Evolutionary conservation across 345 rosid species (phyloP).

Genomic region (Lumnitzera racemosa): DNA sequence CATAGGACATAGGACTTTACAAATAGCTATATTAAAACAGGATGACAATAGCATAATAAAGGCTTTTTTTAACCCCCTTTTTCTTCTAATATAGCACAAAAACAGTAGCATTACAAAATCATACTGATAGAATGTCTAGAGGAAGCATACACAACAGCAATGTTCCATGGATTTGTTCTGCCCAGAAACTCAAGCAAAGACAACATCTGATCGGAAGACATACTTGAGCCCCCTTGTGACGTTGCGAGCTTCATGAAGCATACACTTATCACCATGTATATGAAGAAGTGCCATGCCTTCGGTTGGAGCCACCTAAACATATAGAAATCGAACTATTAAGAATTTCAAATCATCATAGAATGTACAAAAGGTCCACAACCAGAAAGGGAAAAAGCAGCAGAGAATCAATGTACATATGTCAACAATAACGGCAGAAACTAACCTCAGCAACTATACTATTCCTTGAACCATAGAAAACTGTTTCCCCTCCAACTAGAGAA

Average conservation of each 20-base stretch:
- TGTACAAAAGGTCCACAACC: neutral
- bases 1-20: too few relatives aligned
- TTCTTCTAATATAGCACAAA: too few relatives aligned
- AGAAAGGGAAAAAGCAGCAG: neutral
- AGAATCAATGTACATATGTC: neutral
- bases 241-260: slow-evolving; percentile 86
- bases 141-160: too few relatives aligned
- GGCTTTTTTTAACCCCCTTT: too few relatives aligned
- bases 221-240: slow-evolving; percentile 78
- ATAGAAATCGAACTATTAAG: slow-evolving; percentile 3
- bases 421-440: slow-evolving; percentile 2
- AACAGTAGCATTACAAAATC: too few relatives aligned
- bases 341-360: slow-evolving; percentile 1
- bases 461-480: slow-evolving; percentile 79
- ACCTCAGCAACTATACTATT: slow-evolving; percentile 80
- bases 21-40: too few relatives aligned
- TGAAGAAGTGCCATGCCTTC: slow-evolving; percentile 96
- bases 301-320: slow-evolving; percentile 62
- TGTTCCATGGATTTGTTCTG: too few relatives aligned
- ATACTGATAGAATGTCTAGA: too few relatives aligned
- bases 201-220: slow-evolving; percentile 85
- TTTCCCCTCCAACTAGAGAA: slow-evolving; percentile 81
- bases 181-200: slow-evolving; percentile 51
- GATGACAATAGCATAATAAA: too few relatives aligned
- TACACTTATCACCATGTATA: slow-evolving; percentile 82